phyloP scores from a whole-genome alignment of 1,139 yeast genomes.

The Fermentozyma sake region DNA sequence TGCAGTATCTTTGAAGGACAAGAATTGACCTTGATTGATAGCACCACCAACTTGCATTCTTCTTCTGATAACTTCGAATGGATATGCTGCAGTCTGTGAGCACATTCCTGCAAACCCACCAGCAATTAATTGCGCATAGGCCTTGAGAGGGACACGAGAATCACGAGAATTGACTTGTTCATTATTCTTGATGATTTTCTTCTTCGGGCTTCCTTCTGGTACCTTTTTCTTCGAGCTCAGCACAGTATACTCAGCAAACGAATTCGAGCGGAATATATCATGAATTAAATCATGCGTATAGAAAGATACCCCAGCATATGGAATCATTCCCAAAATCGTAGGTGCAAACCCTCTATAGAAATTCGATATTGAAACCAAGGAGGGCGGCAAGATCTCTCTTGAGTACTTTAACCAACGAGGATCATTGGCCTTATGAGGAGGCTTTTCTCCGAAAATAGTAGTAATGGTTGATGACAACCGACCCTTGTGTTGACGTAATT shows the following conservation, averaged over 20 bases:
- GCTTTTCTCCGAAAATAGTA: slow-evolving; percentile 60
- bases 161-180: slow-evolving; percentile 39
- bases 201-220: slow-evolving; percentile 3
- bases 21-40: slow-evolving; percentile 55
- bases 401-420: slow-evolving; percentile 33
- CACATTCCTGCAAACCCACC: slow-evolving; percentile 95
- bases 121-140: slow-evolving; percentile 90
- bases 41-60: slow-evolving; percentile 96
- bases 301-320: slow-evolving; percentile 96
- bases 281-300: slow-evolving; percentile 90
- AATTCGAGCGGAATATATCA: slow-evolving; percentile 67
- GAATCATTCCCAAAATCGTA: slow-evolving; percentile 91
- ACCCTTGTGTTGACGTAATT: slow-evolving; percentile 32
- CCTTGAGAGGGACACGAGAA: slow-evolving; percentile 61
- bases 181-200: slow-evolving; percentile 16
- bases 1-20: slow-evolving; percentile 50
- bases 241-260: slow-evolving; percentile 56
- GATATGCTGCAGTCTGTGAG: slow-evolving; percentile 96
- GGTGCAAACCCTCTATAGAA: slow-evolving; percentile 95
- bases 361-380: slow-evolving; percentile 49
- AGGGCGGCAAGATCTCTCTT: slow-evolving; percentile 31
- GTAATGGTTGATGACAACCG: slow-evolving; percentile 50
- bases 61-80: slow-evolving; percentile 91
- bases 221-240: slow-evolving; percentile 13
- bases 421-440: slow-evolving; percentile 37